These are phyloP conservation scores for Cubamyces lactineus DNA, from an alignment of 768 basidiomycete genomes.

Conservation along the genomic window DNA sequence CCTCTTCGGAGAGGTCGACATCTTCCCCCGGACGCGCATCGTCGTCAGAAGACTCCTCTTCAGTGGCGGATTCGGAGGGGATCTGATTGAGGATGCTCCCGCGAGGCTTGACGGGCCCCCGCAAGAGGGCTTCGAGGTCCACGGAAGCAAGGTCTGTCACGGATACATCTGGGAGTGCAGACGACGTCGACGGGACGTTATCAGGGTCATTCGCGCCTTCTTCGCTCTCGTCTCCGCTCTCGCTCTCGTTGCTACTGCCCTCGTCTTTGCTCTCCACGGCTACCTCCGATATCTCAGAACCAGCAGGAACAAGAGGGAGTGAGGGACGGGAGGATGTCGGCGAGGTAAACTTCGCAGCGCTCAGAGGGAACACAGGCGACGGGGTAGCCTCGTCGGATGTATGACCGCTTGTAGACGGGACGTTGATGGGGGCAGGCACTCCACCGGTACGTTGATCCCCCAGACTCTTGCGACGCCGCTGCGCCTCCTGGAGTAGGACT, in stretches of 20 bases:
- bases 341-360: background rate
- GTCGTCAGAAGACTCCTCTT: slow-evolving; percentile 38
- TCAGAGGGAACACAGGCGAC: slow-evolving; percentile 9
- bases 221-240: slow-evolving; percentile 27
- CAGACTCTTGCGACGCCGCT: slow-evolving; percentile 32
- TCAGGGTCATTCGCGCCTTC: slow-evolving; percentile 1
- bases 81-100: slow-evolving; percentile 36
- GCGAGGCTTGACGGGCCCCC: slow-evolving; percentile 39
- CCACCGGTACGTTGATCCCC: slow-evolving; percentile 1
- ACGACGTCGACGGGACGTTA: background rate
- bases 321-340: slow-evolving; percentile 13
- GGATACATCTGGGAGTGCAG: background rate
- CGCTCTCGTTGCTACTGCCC: slow-evolving; percentile 45
- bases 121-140: slow-evolving; percentile 47
- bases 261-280: slow-evolving; percentile 41
- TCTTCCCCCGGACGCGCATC: slow-evolving; percentile 41
- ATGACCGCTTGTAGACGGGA: background rate
- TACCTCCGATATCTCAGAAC: slow-evolving; percentile 42
- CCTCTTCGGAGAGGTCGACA: slow-evolving; percentile 41
- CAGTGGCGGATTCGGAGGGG: slow-evolving; percentile 35
- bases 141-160: slow-evolving; percentile 19
- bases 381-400: background rate
- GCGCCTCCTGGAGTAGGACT: slow-evolving; percentile 32
- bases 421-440: slow-evolving; percentile 6
- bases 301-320: slow-evolving; percentile 33